A percentile compares a stretch with the other conserved stretches of the same genome.
Conservation (phyloP, 805 yeast species). For the Metschnikowia dekortorum region DNA sequence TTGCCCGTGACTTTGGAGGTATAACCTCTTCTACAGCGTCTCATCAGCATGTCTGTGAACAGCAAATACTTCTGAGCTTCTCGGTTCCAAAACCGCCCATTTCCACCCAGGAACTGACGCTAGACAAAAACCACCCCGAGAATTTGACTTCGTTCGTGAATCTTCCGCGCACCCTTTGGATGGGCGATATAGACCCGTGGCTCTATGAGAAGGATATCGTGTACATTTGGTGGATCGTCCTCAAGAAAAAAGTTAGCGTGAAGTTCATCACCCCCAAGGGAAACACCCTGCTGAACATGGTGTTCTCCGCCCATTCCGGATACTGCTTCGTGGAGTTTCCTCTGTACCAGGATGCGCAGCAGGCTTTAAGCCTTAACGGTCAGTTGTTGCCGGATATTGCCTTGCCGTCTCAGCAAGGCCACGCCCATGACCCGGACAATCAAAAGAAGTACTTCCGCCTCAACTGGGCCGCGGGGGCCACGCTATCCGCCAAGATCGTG, state of each 20-base stretch:
- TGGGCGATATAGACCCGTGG: slow-evolving; percentile 84
- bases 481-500: slow-evolving; percentile 63
- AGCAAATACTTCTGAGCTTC: slow-evolving; percentile 35
- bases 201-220: slow-evolving; percentile 58
- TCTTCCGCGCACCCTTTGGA: slow-evolving; percentile 77
- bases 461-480: slow-evolving; percentile 85
- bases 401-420: slow-evolving; percentile 40
- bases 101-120: slow-evolving; percentile 33
- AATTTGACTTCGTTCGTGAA: slow-evolving; percentile 15
- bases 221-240: slow-evolving; percentile 54
- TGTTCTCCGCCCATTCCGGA: slow-evolving; percentile 43
- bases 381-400: slow-evolving; percentile 56
- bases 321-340: slow-evolving; percentile 79
- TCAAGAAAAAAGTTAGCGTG: slow-evolving; percentile 55
- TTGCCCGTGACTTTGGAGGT: background rate
- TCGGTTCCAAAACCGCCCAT: slow-evolving; percentile 41
- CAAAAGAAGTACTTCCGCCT: slow-evolving; percentile 63
- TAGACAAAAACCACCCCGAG: slow-evolving; percentile 21
- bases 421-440: slow-evolving; percentile 40
- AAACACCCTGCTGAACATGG: slow-evolving; percentile 15
- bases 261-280: slow-evolving; percentile 55
- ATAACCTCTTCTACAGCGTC: slow-evolving; percentile 28
- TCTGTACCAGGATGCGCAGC: slow-evolving; percentile 62
- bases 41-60: slow-evolving; percentile 42
- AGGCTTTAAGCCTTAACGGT: slow-evolving; percentile 64